Percentiles rank a stretch among this genome's conserved stretches.
These are phyloP conservation scores for Phytopythium helicoides DNA, from an alignment of 352 stramenopile species.

Conservation along the genomic window DNA sequence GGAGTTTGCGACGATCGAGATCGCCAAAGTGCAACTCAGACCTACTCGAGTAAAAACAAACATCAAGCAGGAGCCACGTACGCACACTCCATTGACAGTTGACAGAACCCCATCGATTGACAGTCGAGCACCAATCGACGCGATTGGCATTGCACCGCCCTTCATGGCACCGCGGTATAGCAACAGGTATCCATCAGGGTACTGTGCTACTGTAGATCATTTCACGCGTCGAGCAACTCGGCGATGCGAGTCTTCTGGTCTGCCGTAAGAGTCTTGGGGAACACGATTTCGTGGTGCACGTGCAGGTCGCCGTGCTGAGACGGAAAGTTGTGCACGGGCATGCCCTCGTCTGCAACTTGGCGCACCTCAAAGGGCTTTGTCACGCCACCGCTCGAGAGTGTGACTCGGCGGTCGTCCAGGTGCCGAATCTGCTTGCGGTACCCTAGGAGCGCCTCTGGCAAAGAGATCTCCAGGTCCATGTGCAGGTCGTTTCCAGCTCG, in stretches of 20 bases:
- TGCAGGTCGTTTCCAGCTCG: conserved; percentile 94
- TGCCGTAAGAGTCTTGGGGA: conserved; percentile 86
- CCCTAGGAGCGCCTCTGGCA: conserved; percentile 95
- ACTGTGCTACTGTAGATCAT: too few relatives aligned
- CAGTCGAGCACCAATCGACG: too few relatives aligned
- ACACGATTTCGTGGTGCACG: conserved; percentile 95
- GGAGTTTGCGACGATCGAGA: too few relatives aligned
- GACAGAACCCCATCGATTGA: too few relatives aligned
- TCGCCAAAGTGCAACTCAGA: too few relatives aligned
- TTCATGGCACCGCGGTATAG: too few relatives aligned
- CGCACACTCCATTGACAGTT: too few relatives aligned
- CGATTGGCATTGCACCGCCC: too few relatives aligned
- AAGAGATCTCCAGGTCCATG: conserved; percentile 93
- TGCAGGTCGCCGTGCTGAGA: conserved; percentile 92
- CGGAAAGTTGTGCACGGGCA: conserved; percentile 92
- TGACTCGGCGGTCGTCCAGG: conserved; percentile 93
- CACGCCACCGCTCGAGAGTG: conserved; percentile 77
- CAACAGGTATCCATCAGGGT: too few relatives aligned
- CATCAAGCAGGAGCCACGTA: too few relatives aligned
- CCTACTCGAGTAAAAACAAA: too few relatives aligned
- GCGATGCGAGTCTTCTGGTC: conserved; percentile 86
- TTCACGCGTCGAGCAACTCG: conserved; percentile 30
- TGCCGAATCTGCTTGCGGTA: conserved; percentile 93
- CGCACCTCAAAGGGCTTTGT: conserved; percentile 94
- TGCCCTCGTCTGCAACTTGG: conserved; percentile 92